Conservation (phyloP, 192 early-diverging fungal genomes). For the Lobosporangium transversale region DNA sequence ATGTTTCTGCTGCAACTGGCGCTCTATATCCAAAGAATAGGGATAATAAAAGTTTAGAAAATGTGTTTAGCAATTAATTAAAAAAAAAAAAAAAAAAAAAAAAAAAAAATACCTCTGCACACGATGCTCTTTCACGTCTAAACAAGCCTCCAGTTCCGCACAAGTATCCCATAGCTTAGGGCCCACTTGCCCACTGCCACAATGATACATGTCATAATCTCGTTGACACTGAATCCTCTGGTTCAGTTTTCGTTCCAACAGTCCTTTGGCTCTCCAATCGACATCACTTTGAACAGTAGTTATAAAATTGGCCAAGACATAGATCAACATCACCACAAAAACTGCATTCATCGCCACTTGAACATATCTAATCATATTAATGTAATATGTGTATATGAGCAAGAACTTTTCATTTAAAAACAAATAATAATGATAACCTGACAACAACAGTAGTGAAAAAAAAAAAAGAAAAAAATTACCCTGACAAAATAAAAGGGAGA, state of each 20-base stretch:
- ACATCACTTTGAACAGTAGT: slow-evolving; percentile 79
- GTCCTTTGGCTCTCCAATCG: slow-evolving; percentile 66
- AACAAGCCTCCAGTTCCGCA: slow-evolving; percentile 69
- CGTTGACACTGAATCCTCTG: slow-evolving; percentile 71
- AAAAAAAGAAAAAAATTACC: slow-evolving; percentile 13
- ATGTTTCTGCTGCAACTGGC: slow-evolving; percentile 81
- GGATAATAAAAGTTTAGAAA: slow-evolving; percentile 2
- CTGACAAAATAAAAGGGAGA: slow-evolving; percentile 38
- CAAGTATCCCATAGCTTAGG: slow-evolving; percentile 71
- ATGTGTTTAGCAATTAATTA: too few relatives aligned
- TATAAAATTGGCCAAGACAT: slow-evolving; percentile 74
- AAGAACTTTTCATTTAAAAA: not conserved
- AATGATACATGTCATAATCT: slow-evolving; percentile 63
- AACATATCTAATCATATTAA: slow-evolving; percentile 60
- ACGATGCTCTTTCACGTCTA: too few relatives aligned
- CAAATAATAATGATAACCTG: not conserved
- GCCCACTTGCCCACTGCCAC: slow-evolving; percentile 58
- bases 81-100: too few relatives aligned
- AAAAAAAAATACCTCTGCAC: too few relatives aligned
- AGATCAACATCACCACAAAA: slow-evolving; percentile 65
- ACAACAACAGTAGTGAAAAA: not conserved
- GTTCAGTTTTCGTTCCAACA: slow-evolving; percentile 60
- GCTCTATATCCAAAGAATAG: slow-evolving; percentile 52
- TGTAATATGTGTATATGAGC: not conserved
- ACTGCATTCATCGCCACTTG: slow-evolving; percentile 77